Evolutionary conservation across 2,329 filamentous ascomycete genomes (phyloP).

Genomic region (Cryphonectria parasitica): DNA sequence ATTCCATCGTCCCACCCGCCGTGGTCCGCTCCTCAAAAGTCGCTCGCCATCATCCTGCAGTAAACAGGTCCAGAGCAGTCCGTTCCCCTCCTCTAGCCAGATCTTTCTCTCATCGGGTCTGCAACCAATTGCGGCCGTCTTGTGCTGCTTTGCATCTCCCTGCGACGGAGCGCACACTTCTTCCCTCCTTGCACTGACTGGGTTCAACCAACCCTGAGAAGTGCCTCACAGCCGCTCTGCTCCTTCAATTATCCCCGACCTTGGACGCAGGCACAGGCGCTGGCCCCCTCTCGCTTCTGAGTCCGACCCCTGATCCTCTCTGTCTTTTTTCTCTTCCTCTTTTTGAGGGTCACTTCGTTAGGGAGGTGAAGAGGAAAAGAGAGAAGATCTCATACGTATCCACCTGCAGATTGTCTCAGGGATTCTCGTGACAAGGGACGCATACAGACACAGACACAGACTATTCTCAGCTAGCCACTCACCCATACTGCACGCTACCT

Average conservation of each 20-base stretch:
- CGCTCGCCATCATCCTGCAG: neutral
- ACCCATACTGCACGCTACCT: neutral
- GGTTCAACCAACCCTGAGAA: slow-evolving; percentile 14
- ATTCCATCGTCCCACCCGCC: slow-evolving; percentile 3
- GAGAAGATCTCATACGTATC: slow-evolving; percentile 21
- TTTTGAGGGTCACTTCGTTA: neutral
- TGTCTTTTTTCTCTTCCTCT: no score
- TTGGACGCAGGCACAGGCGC: slow-evolving; percentile 21
- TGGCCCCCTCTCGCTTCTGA: slow-evolving; percentile 1
- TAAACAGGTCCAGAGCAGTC: neutral
- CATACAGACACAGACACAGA: neutral
- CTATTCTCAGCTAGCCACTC: neutral
- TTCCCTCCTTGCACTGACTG: slow-evolving; percentile 1
- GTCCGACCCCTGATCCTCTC: slow-evolving; percentile 17
- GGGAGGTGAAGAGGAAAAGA: neutral
- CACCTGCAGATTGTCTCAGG: slow-evolving; percentile 5
- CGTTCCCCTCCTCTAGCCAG: neutral
- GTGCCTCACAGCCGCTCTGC: slow-evolving; percentile 15
- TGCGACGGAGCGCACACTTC: slow-evolving; percentile 23
- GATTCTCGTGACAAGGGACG: neutral
- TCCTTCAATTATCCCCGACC: slow-evolving; percentile 11
- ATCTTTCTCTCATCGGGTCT: neutral
- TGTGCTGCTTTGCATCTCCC: slow-evolving; percentile 34
- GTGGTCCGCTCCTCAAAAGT: neutral
- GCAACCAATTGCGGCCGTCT: slow-evolving; percentile 12